Conservation (phyloP, 2,329 filamentous ascomycete genomes). For the Madurella fahalii region DNA sequence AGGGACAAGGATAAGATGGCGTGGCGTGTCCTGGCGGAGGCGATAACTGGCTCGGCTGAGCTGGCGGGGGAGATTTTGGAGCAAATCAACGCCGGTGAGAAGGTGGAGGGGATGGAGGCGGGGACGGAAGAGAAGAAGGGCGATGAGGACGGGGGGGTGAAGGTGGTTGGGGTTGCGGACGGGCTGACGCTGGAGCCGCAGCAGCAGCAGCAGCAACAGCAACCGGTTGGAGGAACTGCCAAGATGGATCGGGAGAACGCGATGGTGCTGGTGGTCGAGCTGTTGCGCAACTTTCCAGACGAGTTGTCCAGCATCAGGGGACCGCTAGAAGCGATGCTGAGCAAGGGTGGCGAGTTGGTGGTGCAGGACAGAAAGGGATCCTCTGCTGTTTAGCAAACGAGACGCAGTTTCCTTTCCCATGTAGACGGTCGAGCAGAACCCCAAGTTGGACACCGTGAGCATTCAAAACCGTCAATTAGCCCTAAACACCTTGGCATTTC, state of each 20-base stretch:
- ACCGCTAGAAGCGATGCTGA: slow-evolving; percentile 47
- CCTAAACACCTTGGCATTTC: slow-evolving; percentile 5
- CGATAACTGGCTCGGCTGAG: slow-evolving; percentile 41
- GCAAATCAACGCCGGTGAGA: neutral
- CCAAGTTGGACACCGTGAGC: neutral
- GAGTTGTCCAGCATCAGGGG: slow-evolving; percentile 36
- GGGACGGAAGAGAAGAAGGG: slow-evolving; percentile 19
- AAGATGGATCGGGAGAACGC: slow-evolving; percentile 58
- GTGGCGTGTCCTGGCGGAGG: slow-evolving; percentile 41
- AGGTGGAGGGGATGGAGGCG: slow-evolving; percentile 6
- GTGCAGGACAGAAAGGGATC: slow-evolving; percentile 23
- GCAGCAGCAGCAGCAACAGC: slow-evolving; percentile 29
- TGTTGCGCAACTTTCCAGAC: slow-evolving; percentile 43
- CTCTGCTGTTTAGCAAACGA: neutral
- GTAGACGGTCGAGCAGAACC: neutral
- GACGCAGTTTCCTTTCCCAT: neutral
- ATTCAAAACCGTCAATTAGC: slow-evolving; percentile 14
- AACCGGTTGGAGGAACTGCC: slow-evolving; percentile 42
- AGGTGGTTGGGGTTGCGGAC: slow-evolving; percentile 24
- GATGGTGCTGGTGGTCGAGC: slow-evolving; percentile 53
- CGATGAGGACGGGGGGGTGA: slow-evolving; percentile 7
- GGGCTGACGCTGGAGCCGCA: slow-evolving; percentile 43
- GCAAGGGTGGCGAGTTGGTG: slow-evolving; percentile 46
- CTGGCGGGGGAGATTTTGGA: slow-evolving; percentile 7
- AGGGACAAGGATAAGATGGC: slow-evolving; percentile 29